Evolutionary conservation across 306 rosid species (phyloP).

Genomic region (Coriaria nepalensis): DNA sequence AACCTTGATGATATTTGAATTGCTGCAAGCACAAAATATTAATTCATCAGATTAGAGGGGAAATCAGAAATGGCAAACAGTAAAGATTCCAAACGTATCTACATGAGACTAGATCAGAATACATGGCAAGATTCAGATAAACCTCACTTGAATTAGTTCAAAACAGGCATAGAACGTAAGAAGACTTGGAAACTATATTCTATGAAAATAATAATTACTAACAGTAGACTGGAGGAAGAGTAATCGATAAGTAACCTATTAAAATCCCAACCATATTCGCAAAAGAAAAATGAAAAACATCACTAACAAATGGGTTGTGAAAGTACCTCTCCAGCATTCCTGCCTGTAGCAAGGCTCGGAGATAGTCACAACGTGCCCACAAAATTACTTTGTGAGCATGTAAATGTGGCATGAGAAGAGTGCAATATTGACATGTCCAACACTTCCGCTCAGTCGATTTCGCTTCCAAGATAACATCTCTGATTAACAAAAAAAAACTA

Average conservation of each 20-base stretch:
- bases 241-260: too few relatives aligned
- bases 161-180: too few relatives aligned
- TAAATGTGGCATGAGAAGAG: constrained; percentile 44
- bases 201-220: too few relatives aligned
- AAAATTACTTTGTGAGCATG: constrained; percentile 77
- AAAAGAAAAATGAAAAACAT: too few relatives aligned
- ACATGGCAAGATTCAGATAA: too few relatives aligned
- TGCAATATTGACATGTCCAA: constrained; percentile 56
- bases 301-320: background rate
- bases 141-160: too few relatives aligned
- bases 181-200: too few relatives aligned
- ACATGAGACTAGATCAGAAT: too few relatives aligned
- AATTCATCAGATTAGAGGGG: background rate
- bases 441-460: constrained; percentile 26
- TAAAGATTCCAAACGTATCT: too few relatives aligned
- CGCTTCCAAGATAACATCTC: constrained; percentile 70
- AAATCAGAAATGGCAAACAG: background rate
- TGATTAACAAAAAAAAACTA: constrained; percentile 24
- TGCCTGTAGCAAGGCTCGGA: constrained; percentile 58
- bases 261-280: too few relatives aligned
- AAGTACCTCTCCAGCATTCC: constrained; percentile 87
- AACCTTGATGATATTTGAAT: constrained; percentile 40
- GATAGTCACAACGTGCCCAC: constrained; percentile 62
- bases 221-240: too few relatives aligned
- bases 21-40: constrained; percentile 30